Percentiles rank a stretch among this genome's conserved stretches.
phyloP scores from a whole-genome alignment of 352 stramenopile genomes.

The Pythium monospermum region DNA sequence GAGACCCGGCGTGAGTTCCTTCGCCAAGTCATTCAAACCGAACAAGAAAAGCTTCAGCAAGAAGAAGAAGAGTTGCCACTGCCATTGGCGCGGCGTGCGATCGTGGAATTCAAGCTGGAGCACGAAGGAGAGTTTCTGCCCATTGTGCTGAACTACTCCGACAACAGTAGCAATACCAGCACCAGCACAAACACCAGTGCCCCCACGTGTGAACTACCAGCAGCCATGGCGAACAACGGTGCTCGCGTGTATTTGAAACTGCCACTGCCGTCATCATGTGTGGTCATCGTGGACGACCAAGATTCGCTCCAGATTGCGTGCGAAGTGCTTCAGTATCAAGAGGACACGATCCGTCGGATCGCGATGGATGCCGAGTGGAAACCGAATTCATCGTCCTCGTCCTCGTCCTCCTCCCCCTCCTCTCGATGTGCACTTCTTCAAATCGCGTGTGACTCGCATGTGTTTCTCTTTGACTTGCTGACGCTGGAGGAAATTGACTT shows the following conservation, averaged over 20 bases:
- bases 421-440: conserved; percentile 64
- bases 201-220: not conserved
- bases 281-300: conserved; percentile 56
- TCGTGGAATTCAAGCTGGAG: conserved; percentile 57
- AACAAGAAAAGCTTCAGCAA: conserved; percentile 22
- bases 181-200: not conserved
- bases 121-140: conserved; percentile 64
- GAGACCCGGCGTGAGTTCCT: conserved; percentile 46
- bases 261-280: conserved; percentile 28
- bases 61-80: too few relatives aligned
- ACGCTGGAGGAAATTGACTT: conserved; percentile 32
- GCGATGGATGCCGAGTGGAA: conserved; percentile 67
- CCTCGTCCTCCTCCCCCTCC: conserved; percentile 17
- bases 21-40: conserved; percentile 39
- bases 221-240: not conserved
- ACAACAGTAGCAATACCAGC: not conserved
- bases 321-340: conserved; percentile 38
- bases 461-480: conserved; percentile 64
- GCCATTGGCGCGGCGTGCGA: conserved; percentile 32
- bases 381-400: too few relatives aligned
- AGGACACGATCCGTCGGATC: conserved; percentile 28
- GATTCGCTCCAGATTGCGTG: conserved; percentile 43
- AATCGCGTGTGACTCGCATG: conserved; percentile 50
- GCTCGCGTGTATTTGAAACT: conserved; percentile 36
- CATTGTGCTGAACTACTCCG: conserved; percentile 27